Percentiles rank a stretch among this genome's conserved stretches.
phyloP scores from a whole-genome alignment of 441 rosid species.

The Kokia cookei region DNA sequence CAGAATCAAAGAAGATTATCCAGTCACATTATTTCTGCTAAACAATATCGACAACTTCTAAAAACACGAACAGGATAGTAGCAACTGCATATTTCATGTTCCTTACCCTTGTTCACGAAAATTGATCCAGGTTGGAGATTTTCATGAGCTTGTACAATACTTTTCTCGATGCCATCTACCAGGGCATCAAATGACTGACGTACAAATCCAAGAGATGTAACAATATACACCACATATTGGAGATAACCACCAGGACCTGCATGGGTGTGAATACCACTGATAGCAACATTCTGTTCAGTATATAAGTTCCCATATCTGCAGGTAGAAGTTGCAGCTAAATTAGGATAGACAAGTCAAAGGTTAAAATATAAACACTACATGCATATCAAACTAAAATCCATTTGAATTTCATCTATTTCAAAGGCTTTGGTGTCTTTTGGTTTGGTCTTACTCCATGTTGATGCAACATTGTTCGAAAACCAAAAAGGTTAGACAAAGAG shows the following conservation, averaged over 20 bases:
- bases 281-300: conserved; percentile 78
- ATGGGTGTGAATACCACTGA: conserved; percentile 93
- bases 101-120: conserved; percentile 62
- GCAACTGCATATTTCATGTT: conserved; percentile 3
- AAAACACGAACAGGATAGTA: conserved; percentile 6
- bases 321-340: conserved; percentile 8
- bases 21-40: background rate
- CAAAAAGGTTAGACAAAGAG: background rate
- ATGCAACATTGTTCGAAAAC: background rate
- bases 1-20: background rate
- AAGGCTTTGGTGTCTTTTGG: background rate
- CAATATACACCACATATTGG: conserved; percentile 74
- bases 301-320: conserved; percentile 81
- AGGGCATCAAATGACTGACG: conserved; percentile 87
- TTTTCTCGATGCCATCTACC: conserved; percentile 90
- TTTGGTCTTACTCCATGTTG: background rate
- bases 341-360: background rate
- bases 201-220: conserved; percentile 92
- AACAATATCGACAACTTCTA: too few relatives aligned
- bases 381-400: background rate
- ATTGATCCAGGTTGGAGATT: conserved; percentile 80
- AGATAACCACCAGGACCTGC: conserved; percentile 97
- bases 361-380: background rate
- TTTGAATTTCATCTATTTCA: background rate
- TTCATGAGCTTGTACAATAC: conserved; percentile 83